A percentile compares a stretch with the other conserved stretches of the same genome.
Conservation (phyloP, 23 red algal species). For the Gracilaria gracilis region DNA sequence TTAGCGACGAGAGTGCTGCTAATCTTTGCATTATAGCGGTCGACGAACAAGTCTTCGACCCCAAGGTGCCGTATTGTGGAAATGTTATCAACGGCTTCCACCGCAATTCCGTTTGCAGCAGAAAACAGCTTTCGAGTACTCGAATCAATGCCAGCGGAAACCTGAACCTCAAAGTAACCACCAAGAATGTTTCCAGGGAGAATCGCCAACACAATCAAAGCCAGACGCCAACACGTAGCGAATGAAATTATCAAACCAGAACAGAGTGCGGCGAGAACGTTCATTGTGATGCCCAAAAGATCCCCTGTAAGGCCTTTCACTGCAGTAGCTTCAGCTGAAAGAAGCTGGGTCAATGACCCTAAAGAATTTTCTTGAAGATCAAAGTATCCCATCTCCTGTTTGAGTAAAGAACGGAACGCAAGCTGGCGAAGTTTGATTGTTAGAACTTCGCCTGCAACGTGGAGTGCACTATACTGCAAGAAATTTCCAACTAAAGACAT, state of each 20-base stretch:
- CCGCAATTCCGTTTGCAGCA: slow-evolving; percentile 45
- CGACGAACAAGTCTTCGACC: slow-evolving; percentile 43
- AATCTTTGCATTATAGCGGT: slow-evolving; percentile 20
- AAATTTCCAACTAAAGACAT: slow-evolving; percentile 38
- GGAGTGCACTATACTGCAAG: slow-evolving; percentile 65
- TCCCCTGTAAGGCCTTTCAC: slow-evolving; percentile 73
- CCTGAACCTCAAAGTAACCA: slow-evolving; percentile 77
- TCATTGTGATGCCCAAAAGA: slow-evolving; percentile 37
- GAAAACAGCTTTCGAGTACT: slow-evolving; percentile 20
- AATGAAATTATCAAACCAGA: slow-evolving; percentile 80
- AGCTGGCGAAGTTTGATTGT: slow-evolving; percentile 71
- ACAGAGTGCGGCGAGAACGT: slow-evolving; percentile 24
- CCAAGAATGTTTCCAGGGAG: slow-evolving; percentile 73
- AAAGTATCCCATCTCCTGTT: slow-evolving; percentile 88
- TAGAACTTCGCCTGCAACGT: slow-evolving; percentile 80
- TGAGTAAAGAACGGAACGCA: slow-evolving; percentile 74
- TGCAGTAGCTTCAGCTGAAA: slow-evolving; percentile 58
- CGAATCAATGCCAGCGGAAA: slow-evolving; percentile 40
- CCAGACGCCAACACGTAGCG: slow-evolving; percentile 68
- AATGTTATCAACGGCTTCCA: slow-evolving; percentile 69
- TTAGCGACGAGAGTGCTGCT: slow-evolving; percentile 39
- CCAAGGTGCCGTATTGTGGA: slow-evolving; percentile 67
- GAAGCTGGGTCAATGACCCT: slow-evolving; percentile 53
- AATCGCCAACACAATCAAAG: slow-evolving; percentile 73
- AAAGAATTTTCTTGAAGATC: slow-evolving; percentile 69